Conservation (phyloP, 352 stramenopile genomes). For the Globisporangium irregulare region DNA sequence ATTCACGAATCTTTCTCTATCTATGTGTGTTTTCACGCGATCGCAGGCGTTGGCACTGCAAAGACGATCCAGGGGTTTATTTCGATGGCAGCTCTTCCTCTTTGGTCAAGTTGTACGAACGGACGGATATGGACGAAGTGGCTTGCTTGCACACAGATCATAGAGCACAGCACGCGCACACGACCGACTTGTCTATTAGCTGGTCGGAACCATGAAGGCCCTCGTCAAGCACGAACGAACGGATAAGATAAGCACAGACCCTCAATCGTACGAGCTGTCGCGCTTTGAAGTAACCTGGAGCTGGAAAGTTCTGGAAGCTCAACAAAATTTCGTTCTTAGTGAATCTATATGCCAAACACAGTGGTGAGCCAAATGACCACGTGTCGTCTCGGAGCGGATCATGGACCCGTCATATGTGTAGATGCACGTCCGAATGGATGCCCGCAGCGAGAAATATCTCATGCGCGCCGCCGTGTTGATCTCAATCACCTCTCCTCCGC, state of each 20-base stretch:
- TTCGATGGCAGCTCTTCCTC: neutral
- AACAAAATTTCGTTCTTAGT: neutral
- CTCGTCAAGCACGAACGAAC: neutral
- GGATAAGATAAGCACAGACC: neutral
- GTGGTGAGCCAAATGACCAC: neutral
- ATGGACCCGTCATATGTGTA: neutral
- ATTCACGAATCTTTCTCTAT: neutral
- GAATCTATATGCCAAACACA: neutral
- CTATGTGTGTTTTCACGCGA: neutral
- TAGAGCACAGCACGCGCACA: neutral
- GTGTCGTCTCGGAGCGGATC: conserved; percentile 4
- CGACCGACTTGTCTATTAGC: neutral
- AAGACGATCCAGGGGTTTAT: conserved; percentile 2
- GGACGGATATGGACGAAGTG: neutral
- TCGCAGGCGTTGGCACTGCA: conserved; percentile 3
- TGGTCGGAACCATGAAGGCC: neutral
- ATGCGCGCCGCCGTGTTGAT: neutral
- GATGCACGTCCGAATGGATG: conserved; percentile 10
- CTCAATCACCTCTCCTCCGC: neutral
- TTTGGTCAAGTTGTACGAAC: neutral
- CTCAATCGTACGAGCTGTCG: neutral
- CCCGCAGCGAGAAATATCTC: neutral
- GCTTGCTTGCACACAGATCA: neutral
- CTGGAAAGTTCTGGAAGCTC: neutral
- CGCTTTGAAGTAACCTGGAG: neutral